Evolutionary conservation across 2,329 filamentous ascomycete genomes (phyloP), one percentile per base, ranked within the genome.

Genomic region (Penicillium oxalicum): DNA sequence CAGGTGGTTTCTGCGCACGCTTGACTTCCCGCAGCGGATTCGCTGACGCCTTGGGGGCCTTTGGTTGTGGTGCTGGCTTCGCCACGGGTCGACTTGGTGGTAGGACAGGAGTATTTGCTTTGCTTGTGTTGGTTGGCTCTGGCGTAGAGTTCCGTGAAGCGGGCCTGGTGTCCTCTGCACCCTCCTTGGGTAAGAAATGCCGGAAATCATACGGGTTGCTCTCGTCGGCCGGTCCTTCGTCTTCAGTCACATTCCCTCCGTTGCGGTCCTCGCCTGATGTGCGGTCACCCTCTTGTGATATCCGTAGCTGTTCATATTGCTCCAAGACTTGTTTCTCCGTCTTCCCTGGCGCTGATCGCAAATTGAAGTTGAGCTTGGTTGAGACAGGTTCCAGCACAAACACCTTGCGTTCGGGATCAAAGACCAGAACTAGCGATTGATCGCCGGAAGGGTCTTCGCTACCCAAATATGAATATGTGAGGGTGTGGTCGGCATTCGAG

Each of bases 351-450:
- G 82, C 82, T 47, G 78, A 81, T 45, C 80, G 82, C 46, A 95
- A 72, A 67, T 95, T 96, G 84, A 95, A 91, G 61, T 88, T 84
- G 70, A 95, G 86, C 35, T 84, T 83, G n/a, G 84, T 86, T 63
- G 88, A 82, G 47, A 96, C 75, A 44, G 82, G 83, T 71, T 96
- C 89, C 47, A 96, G 77, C 27, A 93, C 82, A 57, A 93, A 93
- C 48, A 79, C 84, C 61, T 91, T 82, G 45, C 81, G 82, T 13
- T 77, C 74, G 7, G 84, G 77, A 67, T 95, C 87, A 63, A 91
- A 93, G 49, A 91, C 79, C 44, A 95, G 77, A 8, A 78, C 73
- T 41, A 74, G 57, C 41, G 65, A 66, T 45, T 61, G 65, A 32
- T 65, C 61, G 32, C 64, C 58, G 2, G 61, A 53, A 9, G 69